Evolutionary conservation across 768 basidiomycete species (phyloP), one percentile per base, ranked within the genome.

Genomic region (Austroboletus eburneus): DNA sequence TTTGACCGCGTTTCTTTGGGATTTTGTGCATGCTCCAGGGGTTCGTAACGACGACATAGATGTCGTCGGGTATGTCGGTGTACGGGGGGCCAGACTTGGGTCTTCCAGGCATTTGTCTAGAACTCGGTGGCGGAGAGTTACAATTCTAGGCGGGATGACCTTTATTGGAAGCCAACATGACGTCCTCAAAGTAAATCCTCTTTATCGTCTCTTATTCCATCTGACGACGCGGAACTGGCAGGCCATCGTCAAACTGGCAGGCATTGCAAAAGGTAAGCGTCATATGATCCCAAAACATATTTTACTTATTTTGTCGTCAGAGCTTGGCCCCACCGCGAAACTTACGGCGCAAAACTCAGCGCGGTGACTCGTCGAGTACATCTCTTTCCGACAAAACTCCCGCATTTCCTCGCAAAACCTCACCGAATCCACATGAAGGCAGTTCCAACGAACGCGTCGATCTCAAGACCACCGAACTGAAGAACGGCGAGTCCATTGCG

Each of bases 401-500:
- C 29, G n/a, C 23, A 16, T 38, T 34, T 18, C 46, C 39, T 23
- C 44, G 57, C 23, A 42, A 51, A 10, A 18, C 39, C 1, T 50
- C 50, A 5, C 38, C 52, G 8, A 40, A 35, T 35, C 22, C 40
- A 12, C 42, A 25, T 3, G 34, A 37, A 0, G 45, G 27, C 10
- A 8, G 7, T 25, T 17, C 42, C 22, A 44, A 53, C 2, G 51
- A 53, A 17, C 37, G 46, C n/a, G 16, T 57, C 17, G 59, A 58
- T 46, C 43, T 54, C 39, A 48, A 62, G 18, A 49, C 52, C 24
- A 24, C 54, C 24, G 69, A 69, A 41, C 33, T 57, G 5, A 72
- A 72, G 57, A 76, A 74, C 42, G 75, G 76, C 24, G 78, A 81
- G 59, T 77, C 77, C 14, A 33, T 77, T 16, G 52, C 66, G 13